Evolutionary conservation across 495 filamentous ascomycete genomes (phyloP), one percentile per base, ranked within the genome.

Genomic region (Articulospora tetracladia): DNA sequence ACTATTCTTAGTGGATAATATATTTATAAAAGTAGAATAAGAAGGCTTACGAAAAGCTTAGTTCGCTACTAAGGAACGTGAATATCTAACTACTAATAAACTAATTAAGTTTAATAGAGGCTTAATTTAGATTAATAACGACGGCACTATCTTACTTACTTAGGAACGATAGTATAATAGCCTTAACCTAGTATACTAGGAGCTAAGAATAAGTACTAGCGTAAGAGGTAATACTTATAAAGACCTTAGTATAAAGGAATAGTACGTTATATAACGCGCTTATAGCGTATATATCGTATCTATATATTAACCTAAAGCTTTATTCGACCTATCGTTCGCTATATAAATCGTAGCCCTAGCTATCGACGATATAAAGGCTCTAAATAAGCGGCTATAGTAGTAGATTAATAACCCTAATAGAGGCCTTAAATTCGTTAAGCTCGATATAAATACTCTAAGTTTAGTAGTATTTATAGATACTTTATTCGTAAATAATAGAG

Each of bases 401-500:
- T 39, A 63, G 39, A 19, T 49, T 1, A 10, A 63, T 6, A 54
- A 63, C 23, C 1, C 6, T 27, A 36, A 20, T 3, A 7, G 30
- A 24, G 39, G 61, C 24, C 15, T 63, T 25, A 24, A 19, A 23
- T 63, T 41, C 39, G 30, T 63, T 15, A 1, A 1, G 1, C 15
- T 44, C 6, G 30, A 44, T 17, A 19, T 11, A 17, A 19, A 44
- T 15, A 44, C 39, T 6, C 39, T 44, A 7, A 15, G 64, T 19
- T 28, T 65, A 1, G 34, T 48, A 27, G 25, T 64, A 19, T 62
- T 65, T 36, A 49, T 59, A 15, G 30, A 64, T 62, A 28, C 12
- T 12, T 60, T 36, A 22, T 67, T 67, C 52, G 41, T 50, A 12
- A 67, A 64, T 58, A 67, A 67, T 26, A 58, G 41, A 39, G 58